Base-by-base conservation (phyloP, 768 basidiomycete genomes). In the Roridomyces roridus region DNA sequence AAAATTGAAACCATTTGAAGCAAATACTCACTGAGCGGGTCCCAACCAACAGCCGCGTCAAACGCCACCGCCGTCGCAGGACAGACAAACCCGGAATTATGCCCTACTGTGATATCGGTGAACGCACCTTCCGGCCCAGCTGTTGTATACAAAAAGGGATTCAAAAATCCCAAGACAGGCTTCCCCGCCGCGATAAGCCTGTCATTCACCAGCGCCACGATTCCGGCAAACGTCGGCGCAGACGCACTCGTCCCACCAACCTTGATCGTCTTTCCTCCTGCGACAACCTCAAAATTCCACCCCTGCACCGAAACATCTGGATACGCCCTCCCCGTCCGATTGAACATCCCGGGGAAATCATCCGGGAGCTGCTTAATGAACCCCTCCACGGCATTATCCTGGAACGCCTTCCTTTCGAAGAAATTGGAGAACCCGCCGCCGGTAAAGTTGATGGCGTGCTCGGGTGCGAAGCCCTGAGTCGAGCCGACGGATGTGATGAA, bases 171-270 rank as follows among this genome's bases (percentile, higher is more conserved):
- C 5, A 81, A 61, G 8, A 73, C 9, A 9, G 60, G 44, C 42
- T 67, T 70, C 0, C 70, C 69, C 0, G 63, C 68, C 5, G 53
- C 65, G 15, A 77, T 29, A 10, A 75, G 72, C 0, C 72, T 74
- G 29, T 81, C 77, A 34, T 81, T 79, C 26, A 82, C 62, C 60
- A 81, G 72, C 2, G 77, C 67, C n/a, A 81, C 64, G 48, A 81
- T 66, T 29, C 70, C 70, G 0, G 80, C 73, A 50, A 84, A 77
- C 0, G 77, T 72, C 0, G 81, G 81, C 11, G 75, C 36, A 0
- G 80, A 26, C 2, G 75, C 74, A 10, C 80, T 81, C 6, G 83
- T 83, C 29, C 83, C 83, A 1, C 52, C 66, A 29, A 74, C 62
- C 1, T 40, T 18, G 25, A 24, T 8, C 7, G 14, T 17, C 4